These are phyloP conservation scores for bread wheat (Triticum aestivum) DNA, from an alignment of 176 grass and related monocot genomes.

Conservation along the genomic window IWGSC_CS_RefSeq_v2.1 NC_057801.1:77815916-77816415, in stretches of 20 bases:
- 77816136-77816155: slow-evolving; percentile 17
- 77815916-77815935: slow-evolving; percentile 37
- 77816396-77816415: too few species aligned
- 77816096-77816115: slow-evolving; percentile 56
- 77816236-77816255: too few species aligned
- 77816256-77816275: too few species aligned
- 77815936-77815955: neutral
- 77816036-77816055: slow-evolving; percentile 83
- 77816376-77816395: too few species aligned
- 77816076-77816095: slow-evolving; percentile 62
- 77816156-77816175: neutral
- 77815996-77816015: slow-evolving; percentile 16
- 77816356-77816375: too few species aligned
- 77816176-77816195: neutral
- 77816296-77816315: too few species aligned
- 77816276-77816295: too few species aligned
- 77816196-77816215: too few species aligned
- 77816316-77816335: too few species aligned
- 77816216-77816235: too few species aligned
- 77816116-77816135: slow-evolving; percentile 52
- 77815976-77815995: neutral
- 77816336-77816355: too few species aligned
- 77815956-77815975: neutral
- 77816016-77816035: slow-evolving; percentile 35
- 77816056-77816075: slow-evolving; percentile 74